Base-by-base conservation (phyloP, 345 rosid species). In the Anacardium occidentale region DNA sequence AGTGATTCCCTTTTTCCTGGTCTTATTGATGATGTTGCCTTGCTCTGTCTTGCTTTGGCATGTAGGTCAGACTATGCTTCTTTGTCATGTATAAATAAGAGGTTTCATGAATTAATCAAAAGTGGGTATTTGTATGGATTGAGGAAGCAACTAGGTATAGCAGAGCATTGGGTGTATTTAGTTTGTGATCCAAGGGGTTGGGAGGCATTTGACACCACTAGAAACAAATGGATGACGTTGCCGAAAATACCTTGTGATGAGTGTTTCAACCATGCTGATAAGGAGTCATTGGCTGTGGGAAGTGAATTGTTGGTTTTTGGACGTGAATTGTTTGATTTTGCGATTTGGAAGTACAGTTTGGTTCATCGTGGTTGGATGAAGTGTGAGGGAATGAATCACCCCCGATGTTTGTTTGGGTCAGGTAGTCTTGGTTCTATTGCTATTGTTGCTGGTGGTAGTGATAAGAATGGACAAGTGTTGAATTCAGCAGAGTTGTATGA, bases 191-290 rank as follows among this genome's bases (percentile, higher is more conserved):
- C 87, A 0, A 87, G 90, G 86, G 91, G 90, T 7, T 91, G 97
- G 97, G 85, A 85, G 66, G 89, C 85, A 10, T 91, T 87, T 79
- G 90, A 89, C 70, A 87, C 92, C 0, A 29, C 58, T 71, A 85
- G 81, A 59, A 76, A 80, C 65, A 91, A 84, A 73, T 89, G 97
- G 94, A 86, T 86, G 88, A 73, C 75, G n/a, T 70, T 91, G 76
- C 94, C 97, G 0, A 89, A 82, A 80, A 86, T 91, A 70, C 97
- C 97, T 48, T 89, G 97, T 6, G 97, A 91, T 69, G 94, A 91
- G 44, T 91, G 97, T 72, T 89, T 91, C 83, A 85, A 86, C 72
- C 86, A 75, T 59, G 91, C 96, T 0, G 96, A 90, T 74, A 90
- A 89, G 81, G 97, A 91, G 85, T 91, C 97, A 0, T 75, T 91